These are phyloP conservation scores for Gloeophyllum trabeum DNA, from an alignment of 768 basidiomycete species.

Conservation along the genomic window DNA sequence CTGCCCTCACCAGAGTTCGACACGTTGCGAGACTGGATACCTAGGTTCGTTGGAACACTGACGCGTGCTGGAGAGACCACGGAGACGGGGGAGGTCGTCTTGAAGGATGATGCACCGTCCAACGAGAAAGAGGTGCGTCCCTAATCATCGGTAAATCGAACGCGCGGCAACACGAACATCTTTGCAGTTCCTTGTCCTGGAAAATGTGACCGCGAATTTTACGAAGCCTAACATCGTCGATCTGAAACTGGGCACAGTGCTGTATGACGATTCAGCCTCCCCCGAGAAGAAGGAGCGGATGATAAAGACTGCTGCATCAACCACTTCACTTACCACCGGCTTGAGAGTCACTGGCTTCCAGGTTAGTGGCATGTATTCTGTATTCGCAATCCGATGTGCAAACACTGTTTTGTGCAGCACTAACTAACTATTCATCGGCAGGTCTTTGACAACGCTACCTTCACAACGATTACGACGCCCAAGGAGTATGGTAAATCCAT, in stretches of 20 bases:
- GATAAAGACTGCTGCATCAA: conserved; percentile 53
- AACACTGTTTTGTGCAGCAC: background rate
- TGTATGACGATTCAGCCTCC: conserved; percentile 58
- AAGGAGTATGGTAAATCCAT: conserved; percentile 76
- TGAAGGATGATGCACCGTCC: conserved; percentile 14
- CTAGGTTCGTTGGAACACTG: conserved; percentile 73
- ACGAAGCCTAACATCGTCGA: conserved; percentile 80
- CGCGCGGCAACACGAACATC: too few relatives aligned
- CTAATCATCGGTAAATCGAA: background rate
- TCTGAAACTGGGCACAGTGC: conserved; percentile 83
- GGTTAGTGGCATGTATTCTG: too few relatives aligned
- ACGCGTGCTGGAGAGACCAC: conserved; percentile 55
- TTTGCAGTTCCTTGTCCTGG: conserved; percentile 66
- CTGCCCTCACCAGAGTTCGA: conserved; percentile 27
- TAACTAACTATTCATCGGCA: conserved; percentile 14
- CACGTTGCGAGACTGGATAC: conserved; percentile 47
- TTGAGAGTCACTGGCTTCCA: conserved; percentile 85
- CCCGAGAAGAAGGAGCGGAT: conserved; percentile 76
- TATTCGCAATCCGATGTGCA: too few relatives aligned
- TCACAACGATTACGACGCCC: conserved; percentile 47
- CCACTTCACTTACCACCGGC: conserved; percentile 71
- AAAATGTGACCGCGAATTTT: conserved; percentile 73
- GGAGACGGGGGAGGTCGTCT: conserved; percentile 14
- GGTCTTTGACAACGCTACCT: conserved; percentile 61
- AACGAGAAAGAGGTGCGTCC: conserved; percentile 33